Evolutionary conservation across 257 asterid genomes (phyloP).

Genomic region (Primulina eburnea): DNA sequence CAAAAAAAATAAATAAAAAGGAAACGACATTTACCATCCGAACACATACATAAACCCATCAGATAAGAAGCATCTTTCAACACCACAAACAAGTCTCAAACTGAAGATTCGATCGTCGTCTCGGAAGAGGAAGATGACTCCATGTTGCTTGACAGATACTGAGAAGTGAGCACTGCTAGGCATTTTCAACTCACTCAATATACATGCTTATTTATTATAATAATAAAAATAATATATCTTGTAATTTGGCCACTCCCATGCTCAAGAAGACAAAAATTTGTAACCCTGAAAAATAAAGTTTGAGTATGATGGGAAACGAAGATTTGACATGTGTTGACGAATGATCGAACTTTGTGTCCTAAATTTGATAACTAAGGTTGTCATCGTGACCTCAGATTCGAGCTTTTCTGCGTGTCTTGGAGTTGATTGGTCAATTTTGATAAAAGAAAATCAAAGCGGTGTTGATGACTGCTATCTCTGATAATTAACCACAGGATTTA

Average conservation of each 20-base stretch:
- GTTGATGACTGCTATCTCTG: neutral
- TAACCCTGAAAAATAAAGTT: slow-evolving; percentile 11
- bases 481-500: neutral
- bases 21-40: neutral
- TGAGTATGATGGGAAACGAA: slow-evolving; percentile 27
- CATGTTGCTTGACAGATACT: slow-evolving; percentile 45
- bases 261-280: slow-evolving; percentile 25
- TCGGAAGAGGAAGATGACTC: slow-evolving; percentile 2
- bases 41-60: no score
- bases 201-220: no score
- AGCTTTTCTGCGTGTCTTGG: slow-evolving; percentile 18
- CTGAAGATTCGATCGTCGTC: no score
- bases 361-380: no score
- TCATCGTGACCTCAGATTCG: no score
- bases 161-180: slow-evolving; percentile 42
- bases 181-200: slow-evolving; percentile 15
- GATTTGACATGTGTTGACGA: neutral
- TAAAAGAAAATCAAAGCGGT: neutral
- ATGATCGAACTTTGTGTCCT: no score
- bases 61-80: neutral
- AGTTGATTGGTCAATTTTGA: slow-evolving; percentile 23
- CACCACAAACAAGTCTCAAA: neutral
- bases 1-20: no score
- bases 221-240: neutral
- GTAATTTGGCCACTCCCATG: slow-evolving; percentile 8